Conservation (phyloP, 208 protist species). For the Acanthamoeba triangularis region DNA sequence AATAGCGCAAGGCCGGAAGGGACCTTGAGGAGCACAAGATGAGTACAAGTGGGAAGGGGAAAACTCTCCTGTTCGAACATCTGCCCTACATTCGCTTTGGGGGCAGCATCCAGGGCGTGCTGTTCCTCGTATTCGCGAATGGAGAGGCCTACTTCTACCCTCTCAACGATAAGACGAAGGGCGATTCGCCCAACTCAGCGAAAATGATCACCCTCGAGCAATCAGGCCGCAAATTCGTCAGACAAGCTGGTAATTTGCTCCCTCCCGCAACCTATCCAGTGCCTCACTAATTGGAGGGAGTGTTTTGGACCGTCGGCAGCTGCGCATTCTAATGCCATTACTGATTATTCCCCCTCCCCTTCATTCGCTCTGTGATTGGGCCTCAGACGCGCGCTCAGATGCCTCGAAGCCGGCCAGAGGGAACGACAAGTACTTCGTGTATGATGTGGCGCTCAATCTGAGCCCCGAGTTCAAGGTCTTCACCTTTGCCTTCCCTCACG, state of each 20-base stretch:
- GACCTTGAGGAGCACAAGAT: no score
- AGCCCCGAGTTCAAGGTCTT: conserved; percentile 75
- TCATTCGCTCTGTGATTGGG: neutral
- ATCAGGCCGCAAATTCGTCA: conserved; percentile 68
- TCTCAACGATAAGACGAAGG: conserved; percentile 67
- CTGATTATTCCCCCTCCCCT: neutral
- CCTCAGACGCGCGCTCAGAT: neutral
- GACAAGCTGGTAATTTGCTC: conserved; percentile 39
- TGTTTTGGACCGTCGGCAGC: no score
- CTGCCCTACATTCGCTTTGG: conserved; percentile 74
- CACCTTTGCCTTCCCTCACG: neutral
- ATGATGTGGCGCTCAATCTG: conserved; percentile 61
- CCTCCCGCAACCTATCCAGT: neutral
- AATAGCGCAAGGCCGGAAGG: no score
- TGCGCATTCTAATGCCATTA: neutral
- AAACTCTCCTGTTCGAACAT: conserved; percentile 75
- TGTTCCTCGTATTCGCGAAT: conserved; percentile 77
- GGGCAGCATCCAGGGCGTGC: conserved; percentile 76
- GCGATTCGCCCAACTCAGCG: conserved; percentile 47
- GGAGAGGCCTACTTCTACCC: conserved; percentile 76
- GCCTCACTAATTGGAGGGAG: neutral
- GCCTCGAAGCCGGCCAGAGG: conserved; percentile 11
- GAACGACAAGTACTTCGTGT: conserved; percentile 73
- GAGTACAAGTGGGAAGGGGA: neutral
- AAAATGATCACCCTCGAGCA: conserved; percentile 70